Conservation (phyloP, 257 asterid species). For the Asclepias syriaca region DNA sequence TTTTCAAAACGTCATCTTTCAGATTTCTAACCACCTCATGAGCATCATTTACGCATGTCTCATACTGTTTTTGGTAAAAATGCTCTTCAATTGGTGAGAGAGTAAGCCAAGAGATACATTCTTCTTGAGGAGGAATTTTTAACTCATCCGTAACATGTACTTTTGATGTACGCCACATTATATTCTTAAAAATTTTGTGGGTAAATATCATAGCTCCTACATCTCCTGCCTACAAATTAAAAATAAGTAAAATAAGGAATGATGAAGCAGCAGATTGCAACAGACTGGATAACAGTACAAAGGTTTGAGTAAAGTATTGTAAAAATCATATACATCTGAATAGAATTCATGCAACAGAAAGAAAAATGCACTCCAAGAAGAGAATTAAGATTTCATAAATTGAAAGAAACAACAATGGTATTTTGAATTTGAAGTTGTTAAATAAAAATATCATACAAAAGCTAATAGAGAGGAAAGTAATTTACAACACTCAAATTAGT, state of each 20-base stretch:
- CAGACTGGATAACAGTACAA: background rate
- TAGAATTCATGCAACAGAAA: background rate
- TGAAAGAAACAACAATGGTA: background rate
- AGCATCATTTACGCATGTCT: slow-evolving; percentile 87
- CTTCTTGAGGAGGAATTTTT: slow-evolving; percentile 89
- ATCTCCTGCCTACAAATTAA: slow-evolving; percentile 71
- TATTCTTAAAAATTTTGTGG: slow-evolving; percentile 56
- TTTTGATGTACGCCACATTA: slow-evolving; percentile 97
- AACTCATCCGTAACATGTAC: slow-evolving; percentile 75
- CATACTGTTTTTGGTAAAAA: slow-evolving; percentile 91
- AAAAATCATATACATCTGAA: background rate
- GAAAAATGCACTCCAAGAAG: background rate
- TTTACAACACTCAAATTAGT: too few species aligned
- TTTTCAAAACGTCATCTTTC: slow-evolving; percentile 46
- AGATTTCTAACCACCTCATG: slow-evolving; percentile 74
- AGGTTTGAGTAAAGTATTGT: background rate
- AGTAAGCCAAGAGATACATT: slow-evolving; percentile 77
- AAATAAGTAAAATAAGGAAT: slow-evolving; percentile 5
- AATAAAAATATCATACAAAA: too few species aligned
- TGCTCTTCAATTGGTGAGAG: slow-evolving; percentile 90
- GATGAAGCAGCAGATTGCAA: background rate
- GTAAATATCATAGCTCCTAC: slow-evolving; percentile 66
- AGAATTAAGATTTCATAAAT: background rate
- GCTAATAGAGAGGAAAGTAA: too few species aligned
- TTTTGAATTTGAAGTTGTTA: too few species aligned